phyloP scores from a whole-genome alignment of 306 rosid genomes.

The Quercus berberidifolia region DNA sequence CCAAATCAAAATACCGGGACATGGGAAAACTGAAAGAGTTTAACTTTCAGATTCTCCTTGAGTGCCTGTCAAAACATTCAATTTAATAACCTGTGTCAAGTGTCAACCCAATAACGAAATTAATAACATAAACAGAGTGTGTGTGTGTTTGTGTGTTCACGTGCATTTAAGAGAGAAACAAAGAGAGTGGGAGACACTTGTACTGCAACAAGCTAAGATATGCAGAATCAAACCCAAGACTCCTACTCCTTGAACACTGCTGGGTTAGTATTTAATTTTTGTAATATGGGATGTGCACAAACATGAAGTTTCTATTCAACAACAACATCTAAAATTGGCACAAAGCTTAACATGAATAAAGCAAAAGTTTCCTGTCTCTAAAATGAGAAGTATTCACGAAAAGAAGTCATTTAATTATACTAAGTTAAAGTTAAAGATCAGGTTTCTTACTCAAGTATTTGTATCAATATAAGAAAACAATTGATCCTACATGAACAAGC shows the following conservation, averaged over 20 bases:
- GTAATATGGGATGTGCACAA: not conserved
- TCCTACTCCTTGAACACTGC: slow-evolving; percentile 82
- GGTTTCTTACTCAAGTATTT: not conserved
- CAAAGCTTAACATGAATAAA: slow-evolving; percentile 84
- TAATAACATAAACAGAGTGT: slow-evolving; percentile 6
- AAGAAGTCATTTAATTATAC: not conserved
- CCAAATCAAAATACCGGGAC: slow-evolving; percentile 56
- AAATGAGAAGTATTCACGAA: slow-evolving; percentile 9
- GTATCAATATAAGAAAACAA: too few species aligned
- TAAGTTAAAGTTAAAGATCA: not conserved
- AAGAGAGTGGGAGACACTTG: slow-evolving; percentile 47
- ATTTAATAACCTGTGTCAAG: slow-evolving; percentile 8
- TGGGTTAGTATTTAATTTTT: slow-evolving; percentile 91
- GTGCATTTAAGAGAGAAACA: not conserved
- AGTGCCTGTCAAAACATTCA: slow-evolving; percentile 51
- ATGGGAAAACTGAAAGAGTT: slow-evolving; percentile 88
- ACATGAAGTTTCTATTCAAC: slow-evolving; percentile 53
- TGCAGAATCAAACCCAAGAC: slow-evolving; percentile 79
- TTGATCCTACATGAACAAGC: too few species aligned
- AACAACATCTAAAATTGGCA: slow-evolving; percentile 73
- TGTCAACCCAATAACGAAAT: slow-evolving; percentile 9
- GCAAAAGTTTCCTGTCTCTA: slow-evolving; percentile 81
- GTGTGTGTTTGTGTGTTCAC: not conserved
- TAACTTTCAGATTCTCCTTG: slow-evolving; percentile 63
- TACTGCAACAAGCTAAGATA: slow-evolving; percentile 82